Base-by-base conservation (phyloP, 1,284 basidiomycete genomes). In the Leccinum pachyderme region DNA sequence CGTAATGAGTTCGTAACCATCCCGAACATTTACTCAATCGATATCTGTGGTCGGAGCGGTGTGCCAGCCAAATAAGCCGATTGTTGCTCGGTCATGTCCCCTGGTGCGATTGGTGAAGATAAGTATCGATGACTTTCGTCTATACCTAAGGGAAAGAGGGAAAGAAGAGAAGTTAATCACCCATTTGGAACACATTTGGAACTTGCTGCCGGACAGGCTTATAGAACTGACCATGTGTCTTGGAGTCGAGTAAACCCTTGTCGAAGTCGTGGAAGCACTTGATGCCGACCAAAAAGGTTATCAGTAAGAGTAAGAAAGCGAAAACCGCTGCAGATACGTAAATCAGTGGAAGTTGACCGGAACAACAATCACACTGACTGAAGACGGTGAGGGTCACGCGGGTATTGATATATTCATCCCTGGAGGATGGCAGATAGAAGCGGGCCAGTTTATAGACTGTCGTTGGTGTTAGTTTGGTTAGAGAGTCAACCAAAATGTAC, bases 221-320 rank as follows among this genome's bases (percentile, higher is more conserved):
- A 66, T 74, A 73, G 22, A 69, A 79, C 87, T 81, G 74, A 91
- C 89, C 83, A 63, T 85, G 80, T 58, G 81, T 77, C 76, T 92
- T 92, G 51, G 89, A 86, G 25, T 77, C 72, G 46, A 77, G 73
- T 28, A 92, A 73, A 28, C 90, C 89, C 68, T 83, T 83, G 71
- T 88, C 85, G 64, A 92, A 92, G 73, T 92, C 89, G 46, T 79
- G 69, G 72, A 90, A 88, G 66, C 90, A 92, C 48, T 86, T 83
- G 13, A 91, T 68, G 31, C 90, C 90, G 27, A 92, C 80, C 9
- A 73, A 79, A 63, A 92, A 90, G 11, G 88, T 89, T 11, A 76
- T 71, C 58, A 91, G 81, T 24, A 92, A 69, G 47, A 92, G 75
- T 18, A 91, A 53, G 72, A 92, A 90, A 1, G 89, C 83, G 53